Percentiles rank a stretch among this genome's conserved stretches.
These are phyloP conservation scores for Populus davidiana DNA, from an alignment of 345 rosid genomes.

Conservation along the genomic window DNA sequence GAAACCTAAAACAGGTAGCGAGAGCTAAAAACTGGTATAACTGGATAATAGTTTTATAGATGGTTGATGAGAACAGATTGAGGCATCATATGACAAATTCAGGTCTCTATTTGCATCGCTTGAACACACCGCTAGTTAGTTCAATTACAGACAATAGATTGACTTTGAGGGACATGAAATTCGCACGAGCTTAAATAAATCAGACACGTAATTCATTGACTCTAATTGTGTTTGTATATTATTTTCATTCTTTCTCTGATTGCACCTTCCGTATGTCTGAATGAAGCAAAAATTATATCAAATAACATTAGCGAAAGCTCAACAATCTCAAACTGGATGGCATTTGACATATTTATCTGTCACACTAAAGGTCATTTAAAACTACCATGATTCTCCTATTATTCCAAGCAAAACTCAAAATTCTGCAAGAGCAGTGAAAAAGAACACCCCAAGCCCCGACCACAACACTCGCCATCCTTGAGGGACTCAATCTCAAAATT, in stretches of 20 bases:
- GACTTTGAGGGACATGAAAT: neutral
- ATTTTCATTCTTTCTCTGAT: neutral
- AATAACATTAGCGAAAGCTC: no score
- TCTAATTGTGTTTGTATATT: neutral
- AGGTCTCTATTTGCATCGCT: neutral
- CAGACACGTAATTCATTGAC: no score
- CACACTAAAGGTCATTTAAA: no score
- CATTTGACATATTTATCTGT: no score
- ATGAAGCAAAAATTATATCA: no score
- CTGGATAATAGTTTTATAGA: neutral
- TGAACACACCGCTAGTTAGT: neutral
- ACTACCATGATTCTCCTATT: no score
- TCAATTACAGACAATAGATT: neutral
- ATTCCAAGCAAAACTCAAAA: no score
- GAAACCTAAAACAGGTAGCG: neutral
- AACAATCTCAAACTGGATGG: no score
- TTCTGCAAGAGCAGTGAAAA: no score
- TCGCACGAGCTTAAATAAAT: neutral
- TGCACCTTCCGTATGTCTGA: neutral
- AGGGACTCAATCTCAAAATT: neutral
- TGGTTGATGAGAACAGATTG: neutral
- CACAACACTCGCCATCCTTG: no score
- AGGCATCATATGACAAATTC: neutral
- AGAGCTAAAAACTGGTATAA: neutral
- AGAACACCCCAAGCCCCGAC: no score